Conservation (phyloP, 495 filamentous ascomycete species). For the Penicillium dipodomyicola region DNA sequence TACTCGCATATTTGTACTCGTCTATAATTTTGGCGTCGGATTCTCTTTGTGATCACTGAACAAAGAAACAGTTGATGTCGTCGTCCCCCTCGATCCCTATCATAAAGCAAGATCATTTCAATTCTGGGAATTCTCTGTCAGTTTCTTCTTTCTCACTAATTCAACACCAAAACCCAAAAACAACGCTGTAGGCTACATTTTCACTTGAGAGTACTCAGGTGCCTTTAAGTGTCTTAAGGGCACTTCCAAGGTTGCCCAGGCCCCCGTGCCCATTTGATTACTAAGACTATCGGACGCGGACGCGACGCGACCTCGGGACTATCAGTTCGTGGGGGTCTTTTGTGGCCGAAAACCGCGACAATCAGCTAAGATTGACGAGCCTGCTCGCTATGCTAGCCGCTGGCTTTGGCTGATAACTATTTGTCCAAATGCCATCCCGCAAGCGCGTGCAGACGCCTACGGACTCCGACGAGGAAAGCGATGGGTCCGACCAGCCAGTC, state of each 20-base stretch:
- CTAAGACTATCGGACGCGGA: neutral
- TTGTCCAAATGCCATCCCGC: constrained; percentile 31
- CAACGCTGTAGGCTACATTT: neutral
- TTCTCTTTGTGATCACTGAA: neutral
- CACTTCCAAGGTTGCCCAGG: too few species aligned
- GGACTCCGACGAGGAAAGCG: constrained; percentile 49
- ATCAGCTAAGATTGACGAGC: neutral
- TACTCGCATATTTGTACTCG: neutral
- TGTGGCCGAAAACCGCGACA: neutral
- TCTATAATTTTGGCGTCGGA: neutral
- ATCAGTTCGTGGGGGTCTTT: neutral
- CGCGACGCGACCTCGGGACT: neutral
- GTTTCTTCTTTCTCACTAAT: neutral
- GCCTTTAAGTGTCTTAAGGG: too few species aligned
- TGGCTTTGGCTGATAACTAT: neutral
- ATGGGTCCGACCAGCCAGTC: constrained; percentile 42
- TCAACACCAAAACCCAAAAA: neutral
- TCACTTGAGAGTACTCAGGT: neutral
- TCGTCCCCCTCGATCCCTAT: neutral
- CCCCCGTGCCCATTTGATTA: neutral
- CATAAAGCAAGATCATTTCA: neutral
- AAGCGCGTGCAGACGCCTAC: constrained; percentile 49
- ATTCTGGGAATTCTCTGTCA: neutral
- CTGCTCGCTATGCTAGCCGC: constrained; percentile 7
- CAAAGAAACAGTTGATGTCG: neutral